phyloP scores from a whole-genome alignment of 306 rosid genomes.

The Citrullus mucosospermus region DNA sequence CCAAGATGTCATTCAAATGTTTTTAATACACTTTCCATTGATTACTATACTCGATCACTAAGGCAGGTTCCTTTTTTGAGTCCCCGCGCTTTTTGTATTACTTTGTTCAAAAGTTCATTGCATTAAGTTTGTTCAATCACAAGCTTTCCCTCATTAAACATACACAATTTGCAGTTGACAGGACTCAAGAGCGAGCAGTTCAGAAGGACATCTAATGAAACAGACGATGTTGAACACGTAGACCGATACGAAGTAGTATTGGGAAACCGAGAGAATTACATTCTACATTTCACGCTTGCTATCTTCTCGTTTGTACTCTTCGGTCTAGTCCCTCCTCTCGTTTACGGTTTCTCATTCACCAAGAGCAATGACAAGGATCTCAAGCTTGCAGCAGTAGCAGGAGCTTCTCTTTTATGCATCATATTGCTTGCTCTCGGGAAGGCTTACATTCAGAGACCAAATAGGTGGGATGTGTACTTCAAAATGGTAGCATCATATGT shows the following conservation, averaged over 20 bases:
- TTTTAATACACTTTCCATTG: too few species aligned
- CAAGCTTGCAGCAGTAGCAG: constrained; percentile 64
- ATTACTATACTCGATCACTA: too few species aligned
- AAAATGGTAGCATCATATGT: constrained; percentile 34
- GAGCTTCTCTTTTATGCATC: constrained; percentile 54
- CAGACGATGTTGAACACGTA: background rate
- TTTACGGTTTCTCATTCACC: constrained; percentile 55
- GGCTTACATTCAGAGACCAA: constrained; percentile 33
- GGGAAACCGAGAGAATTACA: constrained; percentile 40
- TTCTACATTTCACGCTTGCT: constrained; percentile 40
- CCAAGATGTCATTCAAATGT: too few species aligned
- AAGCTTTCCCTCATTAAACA: background rate
- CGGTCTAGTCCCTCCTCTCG: constrained; percentile 59
- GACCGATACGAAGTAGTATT: constrained; percentile 30
- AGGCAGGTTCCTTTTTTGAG: background rate
- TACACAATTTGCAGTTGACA: constrained; percentile 27
- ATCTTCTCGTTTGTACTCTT: constrained; percentile 48
- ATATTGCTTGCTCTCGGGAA: constrained; percentile 48
- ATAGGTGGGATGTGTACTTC: constrained; percentile 21
- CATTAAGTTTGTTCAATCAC: background rate
- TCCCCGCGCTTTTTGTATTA: background rate
- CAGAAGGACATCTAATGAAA: constrained; percentile 9
- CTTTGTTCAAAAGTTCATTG: background rate
- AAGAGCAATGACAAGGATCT: constrained; percentile 38
- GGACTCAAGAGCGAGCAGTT: constrained; percentile 38